Conservation (phyloP, 2,329 filamentous ascomycete species). For the Aspergillus viridinutans region DNA sequence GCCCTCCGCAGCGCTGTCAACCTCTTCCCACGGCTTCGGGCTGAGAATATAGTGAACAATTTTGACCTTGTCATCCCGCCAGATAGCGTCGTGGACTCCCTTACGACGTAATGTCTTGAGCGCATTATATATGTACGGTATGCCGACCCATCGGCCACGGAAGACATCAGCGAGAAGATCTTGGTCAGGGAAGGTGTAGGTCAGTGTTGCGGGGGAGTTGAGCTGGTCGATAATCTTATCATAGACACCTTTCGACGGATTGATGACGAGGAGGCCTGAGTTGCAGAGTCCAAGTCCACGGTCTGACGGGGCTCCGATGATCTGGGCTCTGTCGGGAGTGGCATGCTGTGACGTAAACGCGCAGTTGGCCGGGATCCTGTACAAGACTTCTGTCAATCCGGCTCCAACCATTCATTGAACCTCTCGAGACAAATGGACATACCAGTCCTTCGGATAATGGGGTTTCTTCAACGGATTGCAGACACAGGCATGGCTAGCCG, state of each 20-base stretch:
- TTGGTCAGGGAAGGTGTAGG: slow-evolving; percentile 60
- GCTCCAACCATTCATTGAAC: not conserved
- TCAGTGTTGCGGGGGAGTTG: slow-evolving; percentile 39
- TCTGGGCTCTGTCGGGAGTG: slow-evolving; percentile 20
- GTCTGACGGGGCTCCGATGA: slow-evolving; percentile 44
- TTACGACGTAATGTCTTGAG: slow-evolving; percentile 53
- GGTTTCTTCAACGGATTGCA: slow-evolving; percentile 76
- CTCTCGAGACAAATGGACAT: slow-evolving; percentile 14
- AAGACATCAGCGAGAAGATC: slow-evolving; percentile 52
- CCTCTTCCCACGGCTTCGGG: slow-evolving; percentile 61
- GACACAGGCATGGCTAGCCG: slow-evolving; percentile 77
- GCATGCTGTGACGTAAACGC: slow-evolving; percentile 58
- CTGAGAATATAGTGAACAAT: slow-evolving; percentile 60
- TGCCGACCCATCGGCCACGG: slow-evolving; percentile 50
- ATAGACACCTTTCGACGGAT: slow-evolving; percentile 52
- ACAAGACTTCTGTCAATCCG: slow-evolving; percentile 1
- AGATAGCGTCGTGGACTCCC: slow-evolving; percentile 56
- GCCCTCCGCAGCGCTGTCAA: slow-evolving; percentile 4
- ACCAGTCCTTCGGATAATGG: slow-evolving; percentile 76
- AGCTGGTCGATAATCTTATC: slow-evolving; percentile 49
- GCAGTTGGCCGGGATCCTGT: slow-evolving; percentile 52
- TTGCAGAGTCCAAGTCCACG: slow-evolving; percentile 57
- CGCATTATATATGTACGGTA: slow-evolving; percentile 61
- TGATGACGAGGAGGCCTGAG: slow-evolving; percentile 59
- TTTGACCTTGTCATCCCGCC: slow-evolving; percentile 58